Evolutionary conservation across 495 filamentous ascomycete genomes (phyloP).

Genomic region (Penicillium canescens): DNA sequence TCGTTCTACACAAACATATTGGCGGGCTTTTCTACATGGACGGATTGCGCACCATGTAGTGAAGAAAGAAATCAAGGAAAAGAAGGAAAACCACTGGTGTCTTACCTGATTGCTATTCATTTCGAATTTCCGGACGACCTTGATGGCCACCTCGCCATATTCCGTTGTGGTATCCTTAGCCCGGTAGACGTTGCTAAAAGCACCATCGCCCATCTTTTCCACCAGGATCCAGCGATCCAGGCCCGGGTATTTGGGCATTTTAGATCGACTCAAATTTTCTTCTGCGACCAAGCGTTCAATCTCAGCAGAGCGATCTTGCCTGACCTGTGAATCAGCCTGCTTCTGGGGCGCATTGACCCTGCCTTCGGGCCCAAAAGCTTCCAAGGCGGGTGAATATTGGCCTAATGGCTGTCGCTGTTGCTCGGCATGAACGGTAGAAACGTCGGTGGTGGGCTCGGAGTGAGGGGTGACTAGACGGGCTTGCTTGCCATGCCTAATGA

Average conservation of each 20-base stretch:
- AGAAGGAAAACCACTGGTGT: constrained; percentile 15
- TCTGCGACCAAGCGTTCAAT: constrained; percentile 86
- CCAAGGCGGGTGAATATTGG: constrained; percentile 52
- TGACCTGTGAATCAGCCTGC: constrained; percentile 47
- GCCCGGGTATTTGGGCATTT: constrained; percentile 88
- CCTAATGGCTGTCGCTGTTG: constrained; percentile 55
- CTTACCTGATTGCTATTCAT: constrained; percentile 97
- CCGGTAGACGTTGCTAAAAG: constrained; percentile 97
- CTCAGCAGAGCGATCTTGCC: constrained; percentile 47
- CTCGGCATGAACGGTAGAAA: constrained; percentile 67
- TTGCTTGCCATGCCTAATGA: constrained; percentile 98
- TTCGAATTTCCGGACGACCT: constrained; percentile 97
- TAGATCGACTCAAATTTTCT: constrained; percentile 79
- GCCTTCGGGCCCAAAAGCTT: constrained; percentile 52
- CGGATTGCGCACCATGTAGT: not conserved
- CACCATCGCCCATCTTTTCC: constrained; percentile 99
- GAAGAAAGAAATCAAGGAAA: constrained; percentile 17
- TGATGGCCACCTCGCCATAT: constrained; percentile 87
- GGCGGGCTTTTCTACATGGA: constrained; percentile 27
- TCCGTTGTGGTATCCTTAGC: constrained; percentile 71
- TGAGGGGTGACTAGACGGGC: constrained; percentile 68
- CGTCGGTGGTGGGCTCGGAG: constrained; percentile 66
- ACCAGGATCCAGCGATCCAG: constrained; percentile 85
- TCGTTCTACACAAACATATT: constrained; percentile 55
- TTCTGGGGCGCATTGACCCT: constrained; percentile 56